Conservation (phyloP, 2,329 filamentous ascomycete species). For the Nakataea oryzae region DNA sequence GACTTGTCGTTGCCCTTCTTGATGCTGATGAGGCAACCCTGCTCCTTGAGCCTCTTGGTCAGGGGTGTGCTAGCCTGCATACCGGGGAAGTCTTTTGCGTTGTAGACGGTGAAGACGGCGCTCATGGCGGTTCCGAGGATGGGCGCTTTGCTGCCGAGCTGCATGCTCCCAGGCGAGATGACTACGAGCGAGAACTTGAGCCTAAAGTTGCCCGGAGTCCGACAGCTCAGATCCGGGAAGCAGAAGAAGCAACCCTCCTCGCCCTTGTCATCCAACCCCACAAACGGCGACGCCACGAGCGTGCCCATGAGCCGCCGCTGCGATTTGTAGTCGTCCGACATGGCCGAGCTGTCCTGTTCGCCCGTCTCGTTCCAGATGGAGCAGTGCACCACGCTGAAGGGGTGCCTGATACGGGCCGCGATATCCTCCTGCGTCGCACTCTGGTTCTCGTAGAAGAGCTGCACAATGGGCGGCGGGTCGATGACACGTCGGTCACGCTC, state of each 20-base stretch:
- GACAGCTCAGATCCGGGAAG: constrained; percentile 72
- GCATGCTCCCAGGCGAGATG: constrained; percentile 51
- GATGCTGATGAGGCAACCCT: constrained; percentile 75
- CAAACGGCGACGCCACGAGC: constrained; percentile 65
- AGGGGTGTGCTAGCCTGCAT: constrained; percentile 70
- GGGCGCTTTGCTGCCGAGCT: constrained; percentile 39
- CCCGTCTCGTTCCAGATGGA: constrained; percentile 64
- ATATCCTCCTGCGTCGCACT: constrained; percentile 42
- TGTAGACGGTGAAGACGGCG: constrained; percentile 69
- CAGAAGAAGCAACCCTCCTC: constrained; percentile 75
- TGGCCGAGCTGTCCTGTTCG: constrained; percentile 55
- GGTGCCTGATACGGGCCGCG: constrained; percentile 40
- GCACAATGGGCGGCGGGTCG: constrained; percentile 74
- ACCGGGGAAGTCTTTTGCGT: constrained; percentile 76
- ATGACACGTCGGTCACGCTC: constrained; percentile 74
- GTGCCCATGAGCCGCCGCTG: constrained; percentile 73
- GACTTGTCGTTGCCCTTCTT: constrained; percentile 73
- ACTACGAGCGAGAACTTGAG: constrained; percentile 66
- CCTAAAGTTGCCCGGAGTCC: constrained; percentile 66
- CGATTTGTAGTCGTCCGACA: constrained; percentile 61
- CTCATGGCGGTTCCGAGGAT: constrained; percentile 46
- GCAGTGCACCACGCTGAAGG: constrained; percentile 64
- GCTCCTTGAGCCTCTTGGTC: constrained; percentile 64
- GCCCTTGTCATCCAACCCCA: constrained; percentile 63
- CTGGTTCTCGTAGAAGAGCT: constrained; percentile 52